These are phyloP conservation scores for Fusarium nygamai DNA, from an alignment of 2,329 filamentous ascomycete species.

Conservation along the genomic window DNA sequence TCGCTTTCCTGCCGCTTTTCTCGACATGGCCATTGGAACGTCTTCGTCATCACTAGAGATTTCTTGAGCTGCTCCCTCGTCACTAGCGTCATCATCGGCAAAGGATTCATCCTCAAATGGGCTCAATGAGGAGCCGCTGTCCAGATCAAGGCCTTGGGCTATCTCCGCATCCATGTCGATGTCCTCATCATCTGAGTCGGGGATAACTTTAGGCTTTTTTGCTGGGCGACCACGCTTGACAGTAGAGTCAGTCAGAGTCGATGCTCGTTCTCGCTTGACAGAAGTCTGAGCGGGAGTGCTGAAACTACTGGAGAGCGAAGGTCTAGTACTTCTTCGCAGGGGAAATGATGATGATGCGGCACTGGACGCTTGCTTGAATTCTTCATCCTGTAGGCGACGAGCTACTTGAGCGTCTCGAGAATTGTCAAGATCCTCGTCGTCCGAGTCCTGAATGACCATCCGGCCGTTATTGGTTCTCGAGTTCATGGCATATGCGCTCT, in stretches of 20 bases:
- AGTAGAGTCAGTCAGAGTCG: slow-evolving; percentile 34
- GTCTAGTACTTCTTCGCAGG: slow-evolving; percentile 25
- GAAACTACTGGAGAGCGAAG: neutral
- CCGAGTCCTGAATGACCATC: slow-evolving; percentile 54
- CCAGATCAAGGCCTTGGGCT: slow-evolving; percentile 36
- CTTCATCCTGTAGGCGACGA: slow-evolving; percentile 49
- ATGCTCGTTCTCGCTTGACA: slow-evolving; percentile 42
- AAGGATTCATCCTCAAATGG: slow-evolving; percentile 29
- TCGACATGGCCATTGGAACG: slow-evolving; percentile 28
- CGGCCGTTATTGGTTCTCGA: slow-evolving; percentile 55
- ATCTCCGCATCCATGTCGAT: slow-evolving; percentile 48
- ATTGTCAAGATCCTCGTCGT: slow-evolving; percentile 46
- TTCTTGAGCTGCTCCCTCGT: slow-evolving; percentile 23
- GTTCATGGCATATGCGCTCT: slow-evolving; percentile 60
- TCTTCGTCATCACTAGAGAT: slow-evolving; percentile 46
- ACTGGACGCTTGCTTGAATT: slow-evolving; percentile 37
- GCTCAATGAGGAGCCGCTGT: slow-evolving; percentile 9
- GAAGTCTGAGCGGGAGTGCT: slow-evolving; percentile 10
- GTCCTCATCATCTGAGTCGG: slow-evolving; percentile 46
- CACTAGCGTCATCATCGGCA: slow-evolving; percentile 31
- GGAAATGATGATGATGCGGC: slow-evolving; percentile 4
- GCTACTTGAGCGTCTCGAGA: slow-evolving; percentile 47
- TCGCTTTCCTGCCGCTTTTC: slow-evolving; percentile 14
- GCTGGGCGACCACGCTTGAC: slow-evolving; percentile 32
- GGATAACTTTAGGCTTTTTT: slow-evolving; percentile 46